Evolutionary conservation across 2,329 filamentous ascomycete species (phyloP).

Genomic region (Aspergillus puulaauensis): DNA sequence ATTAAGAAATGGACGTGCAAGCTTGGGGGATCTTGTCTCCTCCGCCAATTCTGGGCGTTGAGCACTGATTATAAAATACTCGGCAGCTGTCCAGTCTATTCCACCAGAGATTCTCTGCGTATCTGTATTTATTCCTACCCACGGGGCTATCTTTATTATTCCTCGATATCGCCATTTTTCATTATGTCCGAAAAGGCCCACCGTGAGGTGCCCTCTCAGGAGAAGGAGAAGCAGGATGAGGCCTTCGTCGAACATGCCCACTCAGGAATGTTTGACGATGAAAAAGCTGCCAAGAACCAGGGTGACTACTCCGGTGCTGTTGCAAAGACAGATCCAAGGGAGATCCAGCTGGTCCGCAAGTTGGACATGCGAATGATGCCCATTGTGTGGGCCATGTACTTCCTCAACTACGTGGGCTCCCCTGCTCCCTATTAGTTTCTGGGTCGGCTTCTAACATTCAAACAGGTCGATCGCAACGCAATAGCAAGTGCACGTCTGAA

Average conservation of each 20-base stretch:
- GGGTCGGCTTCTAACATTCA: background rate
- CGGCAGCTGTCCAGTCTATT: background rate
- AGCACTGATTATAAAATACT: background rate
- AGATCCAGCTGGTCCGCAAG: constrained; percentile 1
- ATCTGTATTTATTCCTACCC: background rate
- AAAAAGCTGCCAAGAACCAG: background rate
- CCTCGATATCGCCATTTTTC: accelerated
- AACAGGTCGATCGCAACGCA: constrained; percentile 19
- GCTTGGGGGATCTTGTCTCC: background rate
- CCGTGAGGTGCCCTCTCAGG: background rate
- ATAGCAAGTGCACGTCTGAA: constrained; percentile 31
- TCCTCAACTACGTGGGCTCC: background rate
- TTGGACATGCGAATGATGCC: constrained; percentile 2
- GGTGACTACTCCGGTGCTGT: background rate
- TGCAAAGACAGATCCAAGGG: background rate
- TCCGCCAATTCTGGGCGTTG: background rate
- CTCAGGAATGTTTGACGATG: background rate
- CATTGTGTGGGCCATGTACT: constrained; percentile 5
- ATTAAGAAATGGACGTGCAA: background rate
- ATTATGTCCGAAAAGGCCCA: background rate
- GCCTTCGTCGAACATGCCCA: background rate
- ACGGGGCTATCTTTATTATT: too few relatives aligned
- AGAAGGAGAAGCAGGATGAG: background rate
- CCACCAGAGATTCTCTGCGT: background rate
- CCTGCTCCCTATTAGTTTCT: background rate